Evolutionary conservation across 805 yeast species (phyloP).

Genomic region (Pachysolen tannophilus): DNA sequence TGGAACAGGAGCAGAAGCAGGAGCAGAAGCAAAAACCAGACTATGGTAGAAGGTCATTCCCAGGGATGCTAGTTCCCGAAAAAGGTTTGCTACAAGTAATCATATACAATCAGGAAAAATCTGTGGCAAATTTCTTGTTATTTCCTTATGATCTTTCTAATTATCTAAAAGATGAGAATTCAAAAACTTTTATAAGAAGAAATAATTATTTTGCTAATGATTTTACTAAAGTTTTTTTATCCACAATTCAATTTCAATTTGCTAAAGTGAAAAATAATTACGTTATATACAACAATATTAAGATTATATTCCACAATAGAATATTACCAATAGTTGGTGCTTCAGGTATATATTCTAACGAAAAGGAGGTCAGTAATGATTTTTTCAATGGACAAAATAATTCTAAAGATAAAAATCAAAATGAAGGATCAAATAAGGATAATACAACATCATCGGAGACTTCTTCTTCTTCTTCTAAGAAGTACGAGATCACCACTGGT

Average conservation of each 20-base stretch:
- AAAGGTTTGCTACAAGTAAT: constrained; percentile 22
- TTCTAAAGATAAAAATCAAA: constrained; percentile 15
- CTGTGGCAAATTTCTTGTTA: constrained; percentile 16
- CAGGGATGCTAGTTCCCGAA: constrained; percentile 20
- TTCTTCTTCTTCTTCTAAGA: constrained; percentile 10
- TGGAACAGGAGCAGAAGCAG: too few relatives aligned
- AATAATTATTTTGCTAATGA: constrained; percentile 10
- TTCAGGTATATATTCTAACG: constrained; percentile 3
- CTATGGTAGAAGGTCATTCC: constrained; percentile 16
- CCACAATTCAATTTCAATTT: constrained; percentile 20
- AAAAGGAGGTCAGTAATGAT: constrained; percentile 1
- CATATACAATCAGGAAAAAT: constrained; percentile 22
- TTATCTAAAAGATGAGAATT: constrained; percentile 11
- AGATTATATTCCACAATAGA: constrained; percentile 20
- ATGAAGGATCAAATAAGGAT: neutral
- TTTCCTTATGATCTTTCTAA: constrained; percentile 19
- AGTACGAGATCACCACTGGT: constrained; percentile 15
- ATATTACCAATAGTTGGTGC: constrained; percentile 2
- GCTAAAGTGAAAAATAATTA: constrained; percentile 18
- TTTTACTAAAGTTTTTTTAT: constrained; percentile 9
- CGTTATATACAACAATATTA: constrained; percentile 22
- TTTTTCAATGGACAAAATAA: constrained; percentile 15
- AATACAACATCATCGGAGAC: neutral
- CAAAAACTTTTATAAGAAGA: constrained; percentile 20
- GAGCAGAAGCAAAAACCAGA: too few relatives aligned